A percentile compares a stretch with the other conserved stretches of the same genome.
phyloP scores from a whole-genome alignment of 306 rosid genomes.

The Gillenia trifoliata region DNA sequence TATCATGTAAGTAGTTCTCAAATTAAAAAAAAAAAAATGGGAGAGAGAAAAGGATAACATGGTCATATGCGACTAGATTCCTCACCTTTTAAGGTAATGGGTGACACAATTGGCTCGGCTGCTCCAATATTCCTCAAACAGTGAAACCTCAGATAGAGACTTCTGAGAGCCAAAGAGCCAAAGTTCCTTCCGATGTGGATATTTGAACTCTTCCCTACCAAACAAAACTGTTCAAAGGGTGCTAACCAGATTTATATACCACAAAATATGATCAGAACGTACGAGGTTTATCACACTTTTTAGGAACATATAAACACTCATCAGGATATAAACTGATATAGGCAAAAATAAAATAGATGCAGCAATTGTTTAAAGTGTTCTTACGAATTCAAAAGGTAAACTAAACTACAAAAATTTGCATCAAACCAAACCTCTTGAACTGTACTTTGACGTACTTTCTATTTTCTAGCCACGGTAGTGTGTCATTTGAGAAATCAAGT shows the following conservation, averaged over 20 bases:
- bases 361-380: neutral
- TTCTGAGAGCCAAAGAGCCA: no score
- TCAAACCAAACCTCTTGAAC: neutral
- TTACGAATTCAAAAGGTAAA: neutral
- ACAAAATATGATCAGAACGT: neutral
- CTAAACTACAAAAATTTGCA: neutral
- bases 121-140: neutral
- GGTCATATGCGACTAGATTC: neutral
- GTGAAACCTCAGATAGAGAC: no score
- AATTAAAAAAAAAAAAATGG: no score
- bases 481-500: no score
- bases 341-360: neutral
- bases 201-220: neutral
- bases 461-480: no score
- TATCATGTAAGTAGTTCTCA: no score
- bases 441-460: no score
- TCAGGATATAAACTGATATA: neutral
- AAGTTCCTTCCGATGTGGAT: neutral
- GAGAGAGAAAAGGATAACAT: no score
- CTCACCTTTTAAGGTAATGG: neutral
- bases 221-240: neutral
- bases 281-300: neutral
- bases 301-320: neutral
- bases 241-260: neutral
- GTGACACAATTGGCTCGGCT: neutral